phyloP scores from a whole-genome alignment of 768 basidiomycete genomes.

The Hygrocybe coccinea region DNA sequence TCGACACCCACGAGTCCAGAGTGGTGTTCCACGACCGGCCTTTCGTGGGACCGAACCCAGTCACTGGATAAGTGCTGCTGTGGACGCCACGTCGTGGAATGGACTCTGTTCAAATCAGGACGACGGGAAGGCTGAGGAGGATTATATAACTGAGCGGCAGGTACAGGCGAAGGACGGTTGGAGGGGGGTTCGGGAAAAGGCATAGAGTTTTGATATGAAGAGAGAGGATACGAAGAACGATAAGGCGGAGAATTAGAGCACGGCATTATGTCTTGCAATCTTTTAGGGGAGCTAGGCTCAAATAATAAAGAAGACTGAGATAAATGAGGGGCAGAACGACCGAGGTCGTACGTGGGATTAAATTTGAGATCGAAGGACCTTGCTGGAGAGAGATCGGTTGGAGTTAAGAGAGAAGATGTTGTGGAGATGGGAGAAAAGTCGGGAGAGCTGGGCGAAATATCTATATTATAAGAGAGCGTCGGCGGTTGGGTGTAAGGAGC shows the following conservation, averaged over 20 bases:
- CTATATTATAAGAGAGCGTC: conserved; percentile 39
- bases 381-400: conserved; percentile 68
- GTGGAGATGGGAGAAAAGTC: conserved; percentile 72
- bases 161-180: conserved; percentile 38
- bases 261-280: conserved; percentile 17
- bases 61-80: conserved; percentile 26
- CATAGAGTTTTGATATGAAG: conserved; percentile 27
- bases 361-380: conserved; percentile 55
- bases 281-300: conserved; percentile 29
- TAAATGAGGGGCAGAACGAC: conserved; percentile 38
- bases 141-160: conserved; percentile 30
- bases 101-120: conserved; percentile 21
- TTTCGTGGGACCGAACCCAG: conserved; percentile 42
- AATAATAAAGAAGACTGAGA: conserved; percentile 41
- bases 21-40: conserved; percentile 24
- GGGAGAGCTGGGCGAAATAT: conserved; percentile 49
- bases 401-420: conserved; percentile 66
- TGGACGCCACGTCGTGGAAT: conserved; percentile 36
- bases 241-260: conserved; percentile 12
- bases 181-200: conserved; percentile 53
- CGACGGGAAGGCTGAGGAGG: conserved; percentile 31
- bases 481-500: conserved; percentile 46
- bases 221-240: conserved; percentile 22
- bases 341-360: conserved; percentile 48
- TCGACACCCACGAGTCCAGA: conserved; percentile 20